These are phyloP conservation scores for Alloteropsis semialata DNA, from an alignment of 176 grass and related monocot genomes.

Conservation along the genomic window DNA sequence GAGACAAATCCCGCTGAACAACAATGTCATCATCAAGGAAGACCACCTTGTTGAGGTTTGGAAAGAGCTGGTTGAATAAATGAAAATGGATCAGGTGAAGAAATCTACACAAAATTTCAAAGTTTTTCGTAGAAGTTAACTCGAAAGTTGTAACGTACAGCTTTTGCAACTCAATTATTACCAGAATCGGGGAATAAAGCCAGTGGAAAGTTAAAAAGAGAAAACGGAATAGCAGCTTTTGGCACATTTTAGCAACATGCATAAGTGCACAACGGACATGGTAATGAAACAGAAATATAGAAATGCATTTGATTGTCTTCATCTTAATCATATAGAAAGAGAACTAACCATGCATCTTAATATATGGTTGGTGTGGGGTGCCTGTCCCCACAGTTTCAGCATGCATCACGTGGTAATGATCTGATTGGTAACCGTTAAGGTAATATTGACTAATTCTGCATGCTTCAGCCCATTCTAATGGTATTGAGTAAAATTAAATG, in stretches of 20 bases:
- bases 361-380: neutral
- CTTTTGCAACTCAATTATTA: neutral
- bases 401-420: neutral
- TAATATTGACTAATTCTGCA: neutral
- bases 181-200: neutral
- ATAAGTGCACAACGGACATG: neutral
- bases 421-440: neutral
- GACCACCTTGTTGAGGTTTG: slow-evolving; percentile 84
- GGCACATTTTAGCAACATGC: slow-evolving; percentile 22
- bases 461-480: slow-evolving; percentile 10
- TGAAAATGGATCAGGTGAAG: slow-evolving; percentile 24
- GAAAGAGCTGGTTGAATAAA: slow-evolving; percentile 73
- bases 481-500: slow-evolving; percentile 5
- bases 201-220: neutral
- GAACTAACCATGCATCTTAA: slow-evolving; percentile 19
- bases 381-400: slow-evolving; percentile 1
- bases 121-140: neutral
- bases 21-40: slow-evolving; percentile 96
- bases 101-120: neutral
- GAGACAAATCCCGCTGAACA: slow-evolving; percentile 80
- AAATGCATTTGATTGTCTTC: neutral
- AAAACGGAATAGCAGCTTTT: neutral
- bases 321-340: slow-evolving; percentile 1
- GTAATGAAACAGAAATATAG: neutral
- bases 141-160: neutral